These are phyloP conservation scores for Elaeagnus macrophylla DNA, from an alignment of 306 rosid species.

Conservation along the genomic window DNA sequence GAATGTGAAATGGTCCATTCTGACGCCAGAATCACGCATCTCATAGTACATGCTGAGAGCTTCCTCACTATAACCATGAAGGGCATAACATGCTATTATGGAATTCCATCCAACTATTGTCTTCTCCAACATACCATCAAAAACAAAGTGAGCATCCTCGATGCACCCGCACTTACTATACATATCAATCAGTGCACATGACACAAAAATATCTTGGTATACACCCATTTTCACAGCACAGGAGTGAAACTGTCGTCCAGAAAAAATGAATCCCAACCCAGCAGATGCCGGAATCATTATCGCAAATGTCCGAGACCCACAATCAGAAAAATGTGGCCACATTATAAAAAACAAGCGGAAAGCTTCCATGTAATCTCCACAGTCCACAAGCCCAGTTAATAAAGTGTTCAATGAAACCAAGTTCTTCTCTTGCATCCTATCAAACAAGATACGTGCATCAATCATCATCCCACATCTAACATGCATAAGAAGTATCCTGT, in stretches of 20 bases:
- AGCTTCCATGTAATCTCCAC: slow-evolving; percentile 55
- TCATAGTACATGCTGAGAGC: slow-evolving; percentile 54
- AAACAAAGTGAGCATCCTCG: slow-evolving; percentile 68
- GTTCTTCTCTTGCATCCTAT: slow-evolving; percentile 53
- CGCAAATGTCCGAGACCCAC: slow-evolving; percentile 43
- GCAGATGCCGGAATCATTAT: slow-evolving; percentile 60
- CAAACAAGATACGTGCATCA: slow-evolving; percentile 56
- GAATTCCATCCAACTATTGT: slow-evolving; percentile 76
- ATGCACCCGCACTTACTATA: slow-evolving; percentile 75
- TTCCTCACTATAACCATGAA: slow-evolving; percentile 75
- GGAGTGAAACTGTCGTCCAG: slow-evolving; percentile 66
- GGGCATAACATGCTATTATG: slow-evolving; percentile 75
- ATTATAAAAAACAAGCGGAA: slow-evolving; percentile 37
- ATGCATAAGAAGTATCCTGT: slow-evolving; percentile 69
- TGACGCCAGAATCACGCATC: slow-evolving; percentile 58
- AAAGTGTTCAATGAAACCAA: slow-evolving; percentile 53
- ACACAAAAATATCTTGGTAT: slow-evolving; percentile 40
- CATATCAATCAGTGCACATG: slow-evolving; percentile 81
- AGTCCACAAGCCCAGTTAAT: slow-evolving; percentile 54
- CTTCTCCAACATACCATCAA: slow-evolving; percentile 68
- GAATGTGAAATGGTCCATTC: slow-evolving; percentile 72
- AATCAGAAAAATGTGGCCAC: slow-evolving; percentile 43
- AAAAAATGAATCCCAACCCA: slow-evolving; percentile 43
- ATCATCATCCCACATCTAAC: slow-evolving; percentile 59
- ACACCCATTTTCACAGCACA: slow-evolving; percentile 67